Evolutionary conservation across 345 rosid genomes (phyloP), one percentile per base, ranked within the genome.

Genomic region (Clausena lansium): DNA sequence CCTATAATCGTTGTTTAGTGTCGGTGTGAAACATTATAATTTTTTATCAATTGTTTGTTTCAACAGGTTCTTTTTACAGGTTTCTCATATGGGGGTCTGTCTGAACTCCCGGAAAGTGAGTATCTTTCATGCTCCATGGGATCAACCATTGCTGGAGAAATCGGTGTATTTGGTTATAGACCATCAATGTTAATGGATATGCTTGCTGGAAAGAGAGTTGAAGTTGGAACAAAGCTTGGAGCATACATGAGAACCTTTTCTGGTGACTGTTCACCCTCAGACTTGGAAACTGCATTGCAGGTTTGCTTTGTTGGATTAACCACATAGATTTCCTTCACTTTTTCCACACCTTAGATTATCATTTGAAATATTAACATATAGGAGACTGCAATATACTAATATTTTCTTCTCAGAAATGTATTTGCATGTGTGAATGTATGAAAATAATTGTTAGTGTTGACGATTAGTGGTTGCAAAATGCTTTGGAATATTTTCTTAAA

Each of bases 171-270:
- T 89, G 98, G 98, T 65, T 88, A 93, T 80, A 91, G 88, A 80
- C 98, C 97, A 54, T 86, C 97, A 38, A 72, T 95, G 80, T 85
- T 93, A 72, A 87, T 86, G 92, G 98, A 95, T 78, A 91, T 95
- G 97, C 94, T 95, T 76, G 98, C 98, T 77, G 95, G 98, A 71
- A 95, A 95, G 88, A 90, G 98, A 88, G 97, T 94, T 85, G 97
- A 88, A 87, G 97, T 90, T 62, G 87, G 92, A 76, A 87, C 88
- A 68, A 91, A 89, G 70, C 82, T 93, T 66, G 94, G 97, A 68
- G 95, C 92, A 7, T 95, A 93, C 83, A 87, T 83, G 92, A 89
- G 98, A 85, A 89, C 91, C 28, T 93, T 95, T 85, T 84, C 91
- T 73, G 95, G 95, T 79, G 93, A 88, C 83, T 93, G 98, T 84